Base-by-base conservation (phyloP, 2,329 filamentous ascomycete genomes). In the Penicillium sp. region DNA sequence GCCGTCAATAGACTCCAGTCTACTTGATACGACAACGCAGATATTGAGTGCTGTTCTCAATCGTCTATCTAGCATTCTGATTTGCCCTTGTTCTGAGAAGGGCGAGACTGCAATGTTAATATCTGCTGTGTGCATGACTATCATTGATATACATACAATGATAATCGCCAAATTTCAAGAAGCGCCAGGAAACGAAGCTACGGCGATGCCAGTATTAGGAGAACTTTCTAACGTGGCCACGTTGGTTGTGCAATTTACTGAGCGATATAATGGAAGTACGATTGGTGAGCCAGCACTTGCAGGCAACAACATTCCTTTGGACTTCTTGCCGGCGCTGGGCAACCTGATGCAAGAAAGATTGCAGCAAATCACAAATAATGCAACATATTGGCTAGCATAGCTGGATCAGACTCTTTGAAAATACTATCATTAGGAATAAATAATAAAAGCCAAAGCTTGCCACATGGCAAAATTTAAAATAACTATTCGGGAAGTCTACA, bases 161-260 rank as follows among this genome's bases (percentile, higher is more conserved):
- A 50, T n/a, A 13, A 8, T 39, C 8, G 27, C 10, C 4, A 52
- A 42, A 10, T 43, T 33, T 25, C 29, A 35, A 26, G 29, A 25
- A 5, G n/a, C 33, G 10, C 31, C 2, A 11, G 21, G 14, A 16
- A 39, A 11, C 10, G 14, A 25, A 27, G 21, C 46, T 3, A 23
- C 25, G 4, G 35, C 50, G 11, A 31, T 53, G 14, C 47, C 11
- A 13, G 53, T 53, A 3, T 23, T 62, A 16, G 42, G 31, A 25
- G 58, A 61, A 14, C 53, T 61, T 25, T 57, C 58, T 3, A 47
- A 59, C 16, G 11, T 61, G 9, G 58, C 58, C 7, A 59, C 49
- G 10, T 23, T 61, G 16, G 54, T 57, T 29, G 37, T 59, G 33
- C 60, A 59, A 19, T 59, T 62, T 31, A 46, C 53, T 25, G 44